Percentiles rank a stretch among this genome's conserved stretches.
Conservation (phyloP, 345 rosid species). For the Eucalyptus urophylla region DNA sequence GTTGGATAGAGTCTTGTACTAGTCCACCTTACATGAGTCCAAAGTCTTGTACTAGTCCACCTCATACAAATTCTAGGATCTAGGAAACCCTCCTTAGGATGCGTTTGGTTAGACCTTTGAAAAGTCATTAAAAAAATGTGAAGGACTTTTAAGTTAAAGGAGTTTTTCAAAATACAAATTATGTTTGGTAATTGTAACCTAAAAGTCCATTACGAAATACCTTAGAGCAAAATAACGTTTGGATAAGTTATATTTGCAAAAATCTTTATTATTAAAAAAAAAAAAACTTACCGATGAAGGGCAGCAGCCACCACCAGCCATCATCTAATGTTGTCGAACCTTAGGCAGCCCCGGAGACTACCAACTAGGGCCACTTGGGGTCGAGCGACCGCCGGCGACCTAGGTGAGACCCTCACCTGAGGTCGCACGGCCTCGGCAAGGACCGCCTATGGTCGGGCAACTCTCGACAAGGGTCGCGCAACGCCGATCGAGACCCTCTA, state of each 20-base stretch:
- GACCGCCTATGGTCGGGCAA: rapidly evolving
- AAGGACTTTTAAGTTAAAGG: no score
- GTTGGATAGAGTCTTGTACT: not conserved
- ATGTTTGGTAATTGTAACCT: rapidly evolving
- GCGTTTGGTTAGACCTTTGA: rapidly evolving
- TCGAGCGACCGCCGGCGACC: rapidly evolving
- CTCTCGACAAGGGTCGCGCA: rapidly evolving
- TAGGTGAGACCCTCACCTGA: rapidly evolving
- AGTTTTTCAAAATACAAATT: no score
- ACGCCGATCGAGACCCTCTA: rapidly evolving
- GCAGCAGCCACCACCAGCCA: rapidly evolving
- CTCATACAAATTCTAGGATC: not conserved
- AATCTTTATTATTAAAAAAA: no score
- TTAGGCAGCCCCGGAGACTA: rapidly evolving
- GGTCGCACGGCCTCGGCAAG: rapidly evolving
- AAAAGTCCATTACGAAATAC: rapidly evolving
- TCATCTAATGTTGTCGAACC: rapidly evolving
- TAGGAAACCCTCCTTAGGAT: not conserved
- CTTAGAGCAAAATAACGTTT: rapidly evolving
- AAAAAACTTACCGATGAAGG: no score
- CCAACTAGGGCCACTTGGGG: rapidly evolving
- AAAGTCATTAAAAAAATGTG: no score
- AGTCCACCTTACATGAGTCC: not conserved
- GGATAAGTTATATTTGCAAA: no score
- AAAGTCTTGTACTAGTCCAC: not conserved